A percentile compares a stretch with the other conserved stretches of the same genome.
Conservation (phyloP, 2,329 filamentous ascomycete species). For the Chrysoporthe austroafricana region DNA sequence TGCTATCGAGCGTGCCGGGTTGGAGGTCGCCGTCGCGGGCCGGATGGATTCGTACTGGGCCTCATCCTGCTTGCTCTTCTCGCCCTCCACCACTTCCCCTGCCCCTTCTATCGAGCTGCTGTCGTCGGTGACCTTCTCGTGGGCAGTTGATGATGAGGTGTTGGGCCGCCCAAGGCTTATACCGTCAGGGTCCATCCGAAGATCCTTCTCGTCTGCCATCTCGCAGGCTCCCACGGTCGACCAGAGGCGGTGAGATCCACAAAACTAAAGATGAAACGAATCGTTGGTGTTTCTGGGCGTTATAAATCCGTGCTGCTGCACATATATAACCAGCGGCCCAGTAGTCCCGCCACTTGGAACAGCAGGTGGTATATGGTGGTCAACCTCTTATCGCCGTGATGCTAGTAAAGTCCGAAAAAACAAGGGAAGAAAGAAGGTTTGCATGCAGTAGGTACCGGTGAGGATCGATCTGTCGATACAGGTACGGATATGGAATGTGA, state of each 20-base stretch:
- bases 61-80: slow-evolving; percentile 17
- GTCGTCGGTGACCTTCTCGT: slow-evolving; percentile 28
- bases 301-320: neutral
- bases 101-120: slow-evolving; percentile 17
- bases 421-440: neutral
- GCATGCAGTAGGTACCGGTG: neutral
- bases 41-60: slow-evolving; percentile 35
- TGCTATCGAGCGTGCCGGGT: slow-evolving; percentile 19
- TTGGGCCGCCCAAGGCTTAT: slow-evolving; percentile 2
- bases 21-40: slow-evolving; percentile 21
- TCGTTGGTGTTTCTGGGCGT: neutral
- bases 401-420: neutral
- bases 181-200: neutral
- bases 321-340: neutral
- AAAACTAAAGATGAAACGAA: neutral
- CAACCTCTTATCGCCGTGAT: neutral
- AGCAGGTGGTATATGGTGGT: neutral
- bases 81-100: slow-evolving; percentile 19
- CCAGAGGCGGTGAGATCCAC: neutral
- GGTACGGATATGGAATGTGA: neutral
- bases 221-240: neutral
- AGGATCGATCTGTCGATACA: neutral
- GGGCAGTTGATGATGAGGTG: slow-evolving; percentile 3
- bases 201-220: slow-evolving; percentile 28
- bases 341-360: neutral